A percentile compares a stretch with the other conserved stretches of the same genome.
Evolutionary conservation across 2,329 filamentous ascomycete species (phyloP).

Genomic region (Alternaria hordeiaustralica): DNA sequence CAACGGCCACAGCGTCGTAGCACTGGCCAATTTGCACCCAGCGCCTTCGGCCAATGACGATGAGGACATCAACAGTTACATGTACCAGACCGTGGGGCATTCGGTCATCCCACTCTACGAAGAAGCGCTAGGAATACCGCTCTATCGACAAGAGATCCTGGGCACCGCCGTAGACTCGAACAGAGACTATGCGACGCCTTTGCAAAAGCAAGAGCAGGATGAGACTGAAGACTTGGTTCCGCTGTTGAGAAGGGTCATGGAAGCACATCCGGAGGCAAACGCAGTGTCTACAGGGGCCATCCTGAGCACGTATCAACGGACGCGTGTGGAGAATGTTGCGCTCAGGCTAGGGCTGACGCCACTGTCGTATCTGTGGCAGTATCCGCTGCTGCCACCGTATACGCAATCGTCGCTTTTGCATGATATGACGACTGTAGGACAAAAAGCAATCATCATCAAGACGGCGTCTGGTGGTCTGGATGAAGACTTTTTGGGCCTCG

Average conservation of each 20-base stretch:
- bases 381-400: slow-evolving; percentile 70
- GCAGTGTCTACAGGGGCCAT: slow-evolving; percentile 92
- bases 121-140: slow-evolving; percentile 76
- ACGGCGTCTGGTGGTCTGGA: slow-evolving; percentile 90
- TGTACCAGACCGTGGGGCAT: slow-evolving; percentile 99
- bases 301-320: slow-evolving; percentile 93
- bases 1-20: slow-evolving; percentile 84
- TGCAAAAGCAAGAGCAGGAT: slow-evolving; percentile 56
- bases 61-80: slow-evolving; percentile 90
- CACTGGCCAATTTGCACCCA: slow-evolving; percentile 87
- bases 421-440: slow-evolving; percentile 79
- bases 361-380: slow-evolving; percentile 92
- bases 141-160: slow-evolving; percentile 80
- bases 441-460: slow-evolving; percentile 93
- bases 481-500: slow-evolving; percentile 78
- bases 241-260: slow-evolving; percentile 71
- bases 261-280: slow-evolving; percentile 77
- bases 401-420: slow-evolving; percentile 65
- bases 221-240: slow-evolving; percentile 88
- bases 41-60: slow-evolving; percentile 40
- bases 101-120: slow-evolving; percentile 84
- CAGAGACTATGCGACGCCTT: slow-evolving; percentile 68
- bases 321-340: slow-evolving; percentile 91
- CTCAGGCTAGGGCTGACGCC: slow-evolving; percentile 81
- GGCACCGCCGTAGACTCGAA: slow-evolving; percentile 74